A percentile compares a stretch with the other conserved stretches of the same genome.
These are phyloP conservation scores for Litsea cubeba DNA, from an alignment of 164 flowering plant species.

Conservation along the genomic window DNA sequence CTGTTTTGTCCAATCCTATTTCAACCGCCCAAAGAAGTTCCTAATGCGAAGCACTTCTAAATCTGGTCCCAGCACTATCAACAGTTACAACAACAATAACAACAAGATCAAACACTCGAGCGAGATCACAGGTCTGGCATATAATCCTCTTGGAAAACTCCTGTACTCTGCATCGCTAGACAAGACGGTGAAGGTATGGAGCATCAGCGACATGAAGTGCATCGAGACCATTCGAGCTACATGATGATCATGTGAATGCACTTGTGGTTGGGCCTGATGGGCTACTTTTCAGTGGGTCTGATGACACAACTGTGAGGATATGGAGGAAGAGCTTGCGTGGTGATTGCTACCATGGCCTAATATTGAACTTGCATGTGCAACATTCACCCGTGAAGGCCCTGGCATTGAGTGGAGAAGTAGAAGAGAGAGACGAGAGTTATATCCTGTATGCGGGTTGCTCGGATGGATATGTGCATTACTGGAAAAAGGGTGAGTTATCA, in stretches of 20 bases:
- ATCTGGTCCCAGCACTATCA: background rate
- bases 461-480: conserved; percentile 3
- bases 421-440: background rate
- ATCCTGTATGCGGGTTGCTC: background rate
- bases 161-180: background rate
- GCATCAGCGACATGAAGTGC: conserved; percentile 2
- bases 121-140: background rate
- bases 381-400: conserved; percentile 1
- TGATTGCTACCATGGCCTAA: background rate
- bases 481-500: background rate
- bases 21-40: background rate
- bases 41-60: background rate
- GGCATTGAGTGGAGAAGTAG: background rate
- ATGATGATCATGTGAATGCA: conserved; percentile 3
- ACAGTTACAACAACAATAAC: background rate
- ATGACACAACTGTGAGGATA: conserved; percentile 2
- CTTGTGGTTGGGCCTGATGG: conserved; percentile 2
- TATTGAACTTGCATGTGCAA: background rate
- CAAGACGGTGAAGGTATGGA: conserved; percentile 5
- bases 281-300: conserved; percentile 3
- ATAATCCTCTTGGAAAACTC: background rate
- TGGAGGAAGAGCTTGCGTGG: background rate
- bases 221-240: conserved; percentile 3
- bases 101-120: background rate
- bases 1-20: background rate